Conservation (phyloP, 768 basidiomycete species). For the Austroboletus eburneus region DNA sequence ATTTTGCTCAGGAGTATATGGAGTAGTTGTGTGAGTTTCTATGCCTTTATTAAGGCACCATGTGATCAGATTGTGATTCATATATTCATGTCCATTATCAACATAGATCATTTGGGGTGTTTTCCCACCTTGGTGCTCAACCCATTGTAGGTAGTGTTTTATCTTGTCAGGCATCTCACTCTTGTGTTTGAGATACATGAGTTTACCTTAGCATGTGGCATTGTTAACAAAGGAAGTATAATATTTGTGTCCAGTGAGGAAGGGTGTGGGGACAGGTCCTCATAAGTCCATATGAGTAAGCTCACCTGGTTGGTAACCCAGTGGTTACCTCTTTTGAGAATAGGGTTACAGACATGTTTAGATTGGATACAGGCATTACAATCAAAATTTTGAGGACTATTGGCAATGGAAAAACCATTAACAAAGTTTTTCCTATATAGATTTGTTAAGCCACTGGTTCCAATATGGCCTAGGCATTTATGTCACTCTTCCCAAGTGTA, state of each 20-base stretch:
- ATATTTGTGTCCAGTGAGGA: constrained; percentile 14
- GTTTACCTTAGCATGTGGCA: neutral
- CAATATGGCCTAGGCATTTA: neutral
- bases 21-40: constrained; percentile 28
- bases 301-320: neutral
- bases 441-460: neutral
- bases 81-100: constrained; percentile 33
- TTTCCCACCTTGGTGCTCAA: constrained; percentile 13
- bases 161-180: constrained; percentile 7
- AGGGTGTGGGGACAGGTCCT: neutral
- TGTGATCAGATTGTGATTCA: constrained; percentile 18
- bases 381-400: neutral
- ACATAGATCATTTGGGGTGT: constrained; percentile 12
- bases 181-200: neutral
- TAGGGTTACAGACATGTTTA: neutral
- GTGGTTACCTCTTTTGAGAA: neutral
- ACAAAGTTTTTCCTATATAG: neutral
- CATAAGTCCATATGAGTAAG: neutral
- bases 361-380: constrained; percentile 3
- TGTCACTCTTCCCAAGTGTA: neutral
- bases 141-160: neutral
- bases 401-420: neutral
- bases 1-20: constrained; percentile 38
- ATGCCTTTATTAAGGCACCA: constrained; percentile 27
- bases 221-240: constrained; percentile 20